Evolutionary conservation across 148 eudicot species (phyloP), one percentile per base, ranked within the genome.

Genomic region (Nepenthes gracilis): DNA sequence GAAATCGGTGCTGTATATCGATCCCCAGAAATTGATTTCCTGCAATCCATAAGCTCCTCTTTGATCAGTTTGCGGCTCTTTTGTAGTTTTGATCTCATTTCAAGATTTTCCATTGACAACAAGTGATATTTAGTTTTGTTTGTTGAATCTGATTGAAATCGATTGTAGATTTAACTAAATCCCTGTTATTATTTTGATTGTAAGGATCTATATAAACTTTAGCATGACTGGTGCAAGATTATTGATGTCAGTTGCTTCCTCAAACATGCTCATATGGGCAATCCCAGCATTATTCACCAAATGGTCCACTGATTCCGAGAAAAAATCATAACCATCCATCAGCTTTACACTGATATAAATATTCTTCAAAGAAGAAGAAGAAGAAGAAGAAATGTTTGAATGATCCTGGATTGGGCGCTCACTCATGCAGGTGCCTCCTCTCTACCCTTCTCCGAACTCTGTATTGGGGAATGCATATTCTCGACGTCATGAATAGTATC

Each of bases 1-100:
- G 8, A 56, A 77, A 35, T 77, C 70, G 33, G 85, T 77, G 35
- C 72, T 62, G 65, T 81, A 84, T 13, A 76, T 75, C 23, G 83
- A 63, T 2, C 87, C 87, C 95, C 95, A 87, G 61, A 84, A 84
- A 71, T 87, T 87, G 9, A 76, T 74, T n/a, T 87, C 95, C 89
- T 86, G 80, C 56, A 45, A 45, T 45, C 8, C 48, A 45, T 45
- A 45, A 45, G 6, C 48, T 23, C 23, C 23, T 23, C 23, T 23
- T 45, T 45, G 48, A 6, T 45, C 8, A 45, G 6, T 5, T 1
- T 45, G 8, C 11, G 8, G 6, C 11, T 45, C 48, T 5, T 45
- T 45, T 45, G 0, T 5, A 45, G 11, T 5, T 5, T 45, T 45
- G 48, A 5, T 6, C 11, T 45, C 48, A 45, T 6, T 11, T 10